Evolutionary conservation across 2,329 filamentous ascomycete genomes (phyloP).

Genomic region (Phialophora expanda): DNA sequence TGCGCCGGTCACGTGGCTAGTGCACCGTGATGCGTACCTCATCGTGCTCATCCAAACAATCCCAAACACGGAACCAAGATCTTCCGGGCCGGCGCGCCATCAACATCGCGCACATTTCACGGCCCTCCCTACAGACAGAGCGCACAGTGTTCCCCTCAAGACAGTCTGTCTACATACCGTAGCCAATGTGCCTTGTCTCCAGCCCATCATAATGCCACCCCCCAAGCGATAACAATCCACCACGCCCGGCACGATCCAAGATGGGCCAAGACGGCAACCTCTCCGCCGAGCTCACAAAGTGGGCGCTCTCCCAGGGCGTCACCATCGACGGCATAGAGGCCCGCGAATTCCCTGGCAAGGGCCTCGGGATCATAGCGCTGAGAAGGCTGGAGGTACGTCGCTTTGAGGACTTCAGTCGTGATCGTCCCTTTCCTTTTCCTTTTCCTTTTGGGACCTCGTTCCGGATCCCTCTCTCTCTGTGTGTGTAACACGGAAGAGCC

Average conservation of each 20-base stretch:
- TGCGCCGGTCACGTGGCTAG: too few species aligned
- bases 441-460: not conserved
- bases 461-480: not conserved
- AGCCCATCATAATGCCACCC: not conserved
- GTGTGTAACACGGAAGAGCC: not conserved
- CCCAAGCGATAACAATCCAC: not conserved
- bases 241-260: not conserved
- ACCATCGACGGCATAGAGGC: conserved; percentile 19
- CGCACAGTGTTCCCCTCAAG: not conserved
- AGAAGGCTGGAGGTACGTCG: conserved; percentile 21
- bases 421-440: not conserved
- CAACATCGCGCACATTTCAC: not conserved
- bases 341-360: conserved; percentile 19
- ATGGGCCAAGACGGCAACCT: not conserved
- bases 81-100: not conserved
- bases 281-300: conserved; percentile 13
- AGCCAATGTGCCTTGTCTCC: not conserved
- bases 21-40: too few species aligned
- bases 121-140: not conserved
- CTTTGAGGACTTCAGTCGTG: not conserved
- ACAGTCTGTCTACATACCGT: not conserved
- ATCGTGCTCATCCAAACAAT: too few species aligned
- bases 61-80: not conserved
- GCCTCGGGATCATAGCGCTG: conserved; percentile 16
- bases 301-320: conserved; percentile 12